phyloP scores from a whole-genome alignment of 257 asterid genomes.

The Plectranthus barbatus region DNA sequence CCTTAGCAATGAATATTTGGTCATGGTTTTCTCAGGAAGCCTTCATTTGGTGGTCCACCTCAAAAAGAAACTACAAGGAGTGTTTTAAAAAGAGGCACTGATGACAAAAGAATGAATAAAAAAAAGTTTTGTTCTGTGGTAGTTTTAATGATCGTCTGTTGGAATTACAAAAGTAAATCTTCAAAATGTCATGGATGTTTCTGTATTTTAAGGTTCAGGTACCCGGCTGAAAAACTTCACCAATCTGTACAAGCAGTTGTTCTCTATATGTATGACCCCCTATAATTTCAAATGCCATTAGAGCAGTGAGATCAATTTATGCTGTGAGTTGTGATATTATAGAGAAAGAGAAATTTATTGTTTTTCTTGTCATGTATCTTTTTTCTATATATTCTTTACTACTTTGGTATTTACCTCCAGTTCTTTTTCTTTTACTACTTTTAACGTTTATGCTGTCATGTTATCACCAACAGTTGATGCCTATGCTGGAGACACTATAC shows the following conservation, averaged over 20 bases:
- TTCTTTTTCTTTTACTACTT: slow-evolving; percentile 1
- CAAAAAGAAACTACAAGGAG: neutral
- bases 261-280: neutral
- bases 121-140: neutral
- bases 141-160: neutral
- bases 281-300: neutral
- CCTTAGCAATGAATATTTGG: neutral
- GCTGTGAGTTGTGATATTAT: neutral
- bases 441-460: slow-evolving; percentile 19
- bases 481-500: slow-evolving; percentile 90
- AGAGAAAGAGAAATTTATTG: neutral
- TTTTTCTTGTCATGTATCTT: neutral
- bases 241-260: neutral
- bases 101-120: neutral
- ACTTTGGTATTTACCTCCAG: neutral
- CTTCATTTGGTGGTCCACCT: neutral
- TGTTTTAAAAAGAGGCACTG: neutral
- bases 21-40: slow-evolving; percentile 1
- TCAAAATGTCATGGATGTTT: neutral
- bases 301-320: neutral
- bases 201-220: neutral
- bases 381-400: neutral
- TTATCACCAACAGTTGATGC: slow-evolving; percentile 67
- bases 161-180: neutral
- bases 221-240: neutral